These are phyloP conservation scores for Trichoderma cornu-damae DNA, from an alignment of 2,329 filamentous ascomycete species.

Conservation along the genomic window DNA sequence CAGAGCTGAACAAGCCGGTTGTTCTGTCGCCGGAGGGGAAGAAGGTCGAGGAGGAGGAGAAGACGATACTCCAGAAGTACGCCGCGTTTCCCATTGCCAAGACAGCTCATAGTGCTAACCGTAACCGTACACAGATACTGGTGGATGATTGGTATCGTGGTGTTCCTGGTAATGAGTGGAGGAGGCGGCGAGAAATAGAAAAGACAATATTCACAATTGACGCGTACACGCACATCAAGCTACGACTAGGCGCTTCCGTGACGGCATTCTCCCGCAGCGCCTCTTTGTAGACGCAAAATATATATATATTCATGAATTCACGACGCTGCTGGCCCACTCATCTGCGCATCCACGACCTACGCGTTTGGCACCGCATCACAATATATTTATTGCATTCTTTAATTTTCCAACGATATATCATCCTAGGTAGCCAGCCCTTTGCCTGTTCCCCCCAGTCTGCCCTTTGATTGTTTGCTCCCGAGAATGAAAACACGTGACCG, in stretches of 20 bases:
- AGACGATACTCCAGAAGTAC: constrained; percentile 63
- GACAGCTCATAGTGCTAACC: constrained; percentile 31
- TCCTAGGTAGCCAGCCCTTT: too few relatives aligned
- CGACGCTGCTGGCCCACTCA: background rate
- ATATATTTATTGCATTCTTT: too few relatives aligned
- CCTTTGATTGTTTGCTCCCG: background rate
- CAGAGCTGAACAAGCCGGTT: constrained; percentile 59
- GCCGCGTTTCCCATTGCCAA: constrained; percentile 26
- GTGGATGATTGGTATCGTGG: constrained; percentile 55
- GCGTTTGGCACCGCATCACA: too few relatives aligned
- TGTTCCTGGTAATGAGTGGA: constrained; percentile 50
- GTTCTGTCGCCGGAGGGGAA: constrained; percentile 57
- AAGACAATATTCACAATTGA: too few relatives aligned
- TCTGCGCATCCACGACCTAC: background rate
- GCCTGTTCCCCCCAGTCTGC: background rate
- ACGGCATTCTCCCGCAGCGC: too few relatives aligned
- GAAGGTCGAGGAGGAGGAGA: constrained; percentile 53
- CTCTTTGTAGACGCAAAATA: background rate
- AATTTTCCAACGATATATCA: too few relatives aligned
- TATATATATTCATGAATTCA: background rate
- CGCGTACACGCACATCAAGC: background rate
- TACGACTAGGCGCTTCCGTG: background rate
- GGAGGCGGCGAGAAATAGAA: constrained; percentile 47
- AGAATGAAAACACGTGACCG: constrained; percentile 6
- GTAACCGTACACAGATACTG: constrained; percentile 52